Percentiles rank a stretch among this genome's conserved stretches.
Evolutionary conservation across 768 basidiomycete species (phyloP).

Genomic region (Suillus tomentosus): DNA sequence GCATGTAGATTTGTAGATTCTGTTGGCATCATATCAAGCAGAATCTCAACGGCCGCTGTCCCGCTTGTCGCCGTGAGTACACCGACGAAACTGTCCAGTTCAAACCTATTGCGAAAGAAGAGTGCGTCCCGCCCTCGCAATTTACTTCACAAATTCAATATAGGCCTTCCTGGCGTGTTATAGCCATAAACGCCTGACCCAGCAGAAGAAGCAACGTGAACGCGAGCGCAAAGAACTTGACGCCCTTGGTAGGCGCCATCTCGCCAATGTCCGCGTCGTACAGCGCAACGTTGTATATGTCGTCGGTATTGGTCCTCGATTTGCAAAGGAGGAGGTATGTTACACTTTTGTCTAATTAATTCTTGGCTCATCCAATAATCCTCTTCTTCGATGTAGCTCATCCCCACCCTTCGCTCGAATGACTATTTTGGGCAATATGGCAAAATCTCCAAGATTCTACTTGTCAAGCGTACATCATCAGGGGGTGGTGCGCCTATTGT

Average conservation of each 20-base stretch:
- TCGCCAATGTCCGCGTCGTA: constrained; percentile 94
- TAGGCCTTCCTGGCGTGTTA: constrained; percentile 17
- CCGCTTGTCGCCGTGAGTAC: constrained; percentile 92
- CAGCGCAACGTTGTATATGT: constrained; percentile 97
- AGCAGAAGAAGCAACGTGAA: constrained; percentile 93
- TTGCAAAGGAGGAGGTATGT: constrained; percentile 94
- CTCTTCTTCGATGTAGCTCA: constrained; percentile 52
- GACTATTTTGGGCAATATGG: constrained; percentile 99
- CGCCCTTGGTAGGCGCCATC: constrained; percentile 75
- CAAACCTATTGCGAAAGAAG: constrained; percentile 92
- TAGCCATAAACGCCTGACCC: constrained; percentile 92
- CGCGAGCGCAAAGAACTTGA: constrained; percentile 96
- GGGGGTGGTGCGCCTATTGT: constrained; percentile 74
- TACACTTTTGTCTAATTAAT: constrained; percentile 7
- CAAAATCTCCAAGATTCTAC: constrained; percentile 92
- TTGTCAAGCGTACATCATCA: constrained; percentile 85
- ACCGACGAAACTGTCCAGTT: constrained; percentile 93
- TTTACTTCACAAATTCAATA: constrained; percentile 17
- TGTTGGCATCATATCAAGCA: constrained; percentile 99
- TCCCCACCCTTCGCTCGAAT: constrained; percentile 88
- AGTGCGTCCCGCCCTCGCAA: constrained; percentile 59
- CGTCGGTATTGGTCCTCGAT: constrained; percentile 90
- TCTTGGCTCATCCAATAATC: constrained; percentile 9
- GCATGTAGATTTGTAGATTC: constrained; percentile 91
- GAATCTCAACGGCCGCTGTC: constrained; percentile 94